These are phyloP conservation scores for Saccharomyces hybrid DNA, from an alignment of 1,139 yeast species.

Conservation along the genomic window DNA sequence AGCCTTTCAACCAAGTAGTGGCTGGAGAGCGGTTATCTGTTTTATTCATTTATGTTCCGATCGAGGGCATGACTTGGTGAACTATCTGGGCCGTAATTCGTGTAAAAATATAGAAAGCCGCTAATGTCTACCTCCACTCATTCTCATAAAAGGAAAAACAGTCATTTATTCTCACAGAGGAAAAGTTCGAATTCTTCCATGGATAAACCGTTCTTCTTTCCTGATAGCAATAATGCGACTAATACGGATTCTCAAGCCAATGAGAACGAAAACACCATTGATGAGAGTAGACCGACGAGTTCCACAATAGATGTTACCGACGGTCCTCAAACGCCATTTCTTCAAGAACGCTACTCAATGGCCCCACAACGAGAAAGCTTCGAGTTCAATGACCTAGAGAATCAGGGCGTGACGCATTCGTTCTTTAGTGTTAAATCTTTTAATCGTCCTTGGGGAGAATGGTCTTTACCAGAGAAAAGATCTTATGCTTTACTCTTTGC, in stretches of 20 bases:
- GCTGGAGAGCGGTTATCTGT: background rate
- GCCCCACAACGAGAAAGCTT: background rate
- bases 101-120: background rate
- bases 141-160: slow-evolving; percentile 11
- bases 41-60: background rate
- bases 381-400: background rate
- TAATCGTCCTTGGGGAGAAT: background rate
- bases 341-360: background rate
- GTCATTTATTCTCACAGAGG: slow-evolving; percentile 9
- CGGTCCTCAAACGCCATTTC: background rate
- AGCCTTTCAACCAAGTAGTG: background rate
- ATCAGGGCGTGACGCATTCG: background rate
- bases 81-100: background rate
- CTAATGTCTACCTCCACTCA: background rate
- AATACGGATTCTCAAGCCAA: background rate
- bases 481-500: background rate
- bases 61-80: background rate
- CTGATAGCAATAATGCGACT: background rate
- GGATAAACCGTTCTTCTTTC: background rate
- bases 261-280: slow-evolving; percentile 1
- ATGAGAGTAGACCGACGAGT: background rate
- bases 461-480: background rate
- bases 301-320: background rate
- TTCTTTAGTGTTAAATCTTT: background rate
- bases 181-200: slow-evolving; percentile 8